phyloP scores from a whole-genome alignment of 495 filamentous ascomycete genomes.

The Trichocladium antarcticum region DNA sequence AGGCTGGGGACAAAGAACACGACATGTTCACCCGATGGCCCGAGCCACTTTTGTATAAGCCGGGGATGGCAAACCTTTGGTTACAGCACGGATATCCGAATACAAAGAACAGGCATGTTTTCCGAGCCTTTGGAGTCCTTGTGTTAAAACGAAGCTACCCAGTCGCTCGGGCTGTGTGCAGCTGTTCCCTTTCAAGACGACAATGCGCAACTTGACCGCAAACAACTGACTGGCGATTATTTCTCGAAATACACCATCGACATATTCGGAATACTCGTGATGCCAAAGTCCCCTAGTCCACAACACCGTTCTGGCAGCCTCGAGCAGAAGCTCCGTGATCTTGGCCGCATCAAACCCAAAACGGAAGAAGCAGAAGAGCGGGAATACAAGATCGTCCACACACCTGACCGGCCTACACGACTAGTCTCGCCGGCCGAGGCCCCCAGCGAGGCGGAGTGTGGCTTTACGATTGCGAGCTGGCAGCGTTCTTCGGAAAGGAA shows the following conservation, averaged over 20 bases:
- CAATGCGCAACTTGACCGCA: too few species aligned
- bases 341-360: conserved; percentile 5
- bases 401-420: conserved; percentile 19
- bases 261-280: neutral
- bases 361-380: conserved; percentile 6
- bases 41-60: neutral
- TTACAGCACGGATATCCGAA: neutral
- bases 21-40: neutral
- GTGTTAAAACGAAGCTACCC: too few species aligned
- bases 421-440: conserved; percentile 9
- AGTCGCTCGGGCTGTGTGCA: too few species aligned
- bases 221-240: neutral
- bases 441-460: conserved; percentile 23
- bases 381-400: conserved; percentile 19
- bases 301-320: neutral
- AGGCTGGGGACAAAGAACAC: neutral
- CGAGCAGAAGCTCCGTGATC: conserved; percentile 17
- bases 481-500: neutral
- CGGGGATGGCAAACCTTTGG: neutral
- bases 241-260: neutral
- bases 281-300: neutral
- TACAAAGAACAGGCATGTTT: conserved; percentile 5
- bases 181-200: too few species aligned
- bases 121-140: neutral
- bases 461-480: conserved; percentile 17